Base-by-base conservation (phyloP, 768 basidiomycete genomes). In the Macrolepiota dolichaula region DNA sequence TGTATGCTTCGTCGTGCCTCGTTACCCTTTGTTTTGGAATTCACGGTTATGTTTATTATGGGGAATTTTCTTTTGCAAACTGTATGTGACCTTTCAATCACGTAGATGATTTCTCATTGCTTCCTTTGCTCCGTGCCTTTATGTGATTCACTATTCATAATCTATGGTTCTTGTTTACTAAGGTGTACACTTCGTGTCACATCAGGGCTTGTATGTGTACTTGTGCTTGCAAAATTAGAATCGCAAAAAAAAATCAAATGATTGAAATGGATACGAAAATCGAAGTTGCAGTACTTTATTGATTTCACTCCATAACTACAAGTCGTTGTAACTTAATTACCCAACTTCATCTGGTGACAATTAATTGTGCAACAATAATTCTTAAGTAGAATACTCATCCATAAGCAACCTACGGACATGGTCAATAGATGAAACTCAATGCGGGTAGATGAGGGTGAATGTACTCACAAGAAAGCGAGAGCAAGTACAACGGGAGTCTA, bases 81-180 rank as follows among this genome's bases (percentile, higher is more conserved):
- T 22, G 42, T 44, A 44, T 10, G 42, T 7, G 2, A n/a, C 42
- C 42, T 44, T 44, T 44, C 42, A 44, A 44, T 44, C 42, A 44
- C 7, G 19, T 44, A 44, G 42, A 44, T 19, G 7, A n/a, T 17
- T 44, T 44, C 42, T 44, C 1, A 7, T 17, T 44, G 42, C n/a
- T 42, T 19, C 40, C 19, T 44, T n/a, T 44, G 10, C 42, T 44
- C 19, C 52, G 10, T 17, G n/a, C 51, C 29, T 47, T 46, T 46
- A 22, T 47, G 25, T 44, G 27, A 46, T 46, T 35, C 46, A 22
- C 51, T 57, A 35, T 47, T 22, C 55, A 47, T 58, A 58, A 32
- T 58, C 57, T 58, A 57, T 57, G n/a, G 36, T 49, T 49, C 47
- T 29, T 40, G 42, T 44, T 44, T 44, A 10, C 42, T 44, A n/a